These are phyloP conservation scores for Gossypium schwendimanii DNA, from an alignment of 441 rosid genomes.

Conservation along the genomic window DNA sequence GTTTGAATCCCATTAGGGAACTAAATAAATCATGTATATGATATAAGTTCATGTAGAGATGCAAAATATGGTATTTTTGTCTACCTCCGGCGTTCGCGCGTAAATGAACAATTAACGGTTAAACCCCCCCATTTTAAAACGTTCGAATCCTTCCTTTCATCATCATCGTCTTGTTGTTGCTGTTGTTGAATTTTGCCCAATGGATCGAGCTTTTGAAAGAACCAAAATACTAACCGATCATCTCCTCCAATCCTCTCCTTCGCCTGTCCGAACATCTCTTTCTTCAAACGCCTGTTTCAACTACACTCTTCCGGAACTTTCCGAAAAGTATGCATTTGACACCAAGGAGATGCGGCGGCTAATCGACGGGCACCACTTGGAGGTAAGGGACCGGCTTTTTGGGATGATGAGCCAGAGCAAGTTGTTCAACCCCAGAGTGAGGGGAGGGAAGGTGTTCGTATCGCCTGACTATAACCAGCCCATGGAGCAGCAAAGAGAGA, in stretches of 20 bases:
- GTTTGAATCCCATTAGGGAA: too few relatives aligned
- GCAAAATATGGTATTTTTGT: not conserved
- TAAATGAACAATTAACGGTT: not conserved
- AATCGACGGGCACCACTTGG: constrained; percentile 59
- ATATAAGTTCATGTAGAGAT: too few relatives aligned
- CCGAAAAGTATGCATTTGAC: constrained; percentile 44
- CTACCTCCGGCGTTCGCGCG: not conserved
- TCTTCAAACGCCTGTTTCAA: constrained; percentile 36
- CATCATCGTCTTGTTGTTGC: not conserved
- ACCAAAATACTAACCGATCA: constrained; percentile 50
- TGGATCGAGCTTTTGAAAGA: constrained; percentile 43
- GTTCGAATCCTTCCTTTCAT: not conserved
- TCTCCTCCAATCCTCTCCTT: constrained; percentile 27
- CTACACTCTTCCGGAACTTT: constrained; percentile 63
- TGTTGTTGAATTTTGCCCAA: not conserved
- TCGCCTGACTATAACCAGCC: constrained; percentile 70
- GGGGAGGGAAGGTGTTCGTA: constrained; percentile 60
- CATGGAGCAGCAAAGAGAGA: constrained; percentile 85
- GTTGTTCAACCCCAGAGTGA: constrained; percentile 52
- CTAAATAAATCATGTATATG: too few relatives aligned
- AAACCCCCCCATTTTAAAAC: not conserved
- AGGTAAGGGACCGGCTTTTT: constrained; percentile 64
- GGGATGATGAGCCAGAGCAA: constrained; percentile 62
- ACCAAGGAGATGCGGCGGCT: constrained; percentile 52
- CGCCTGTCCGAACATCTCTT: constrained; percentile 14